Conservation (phyloP, 2,329 filamentous ascomycete genomes). For the Orbilia quercus region DNA sequence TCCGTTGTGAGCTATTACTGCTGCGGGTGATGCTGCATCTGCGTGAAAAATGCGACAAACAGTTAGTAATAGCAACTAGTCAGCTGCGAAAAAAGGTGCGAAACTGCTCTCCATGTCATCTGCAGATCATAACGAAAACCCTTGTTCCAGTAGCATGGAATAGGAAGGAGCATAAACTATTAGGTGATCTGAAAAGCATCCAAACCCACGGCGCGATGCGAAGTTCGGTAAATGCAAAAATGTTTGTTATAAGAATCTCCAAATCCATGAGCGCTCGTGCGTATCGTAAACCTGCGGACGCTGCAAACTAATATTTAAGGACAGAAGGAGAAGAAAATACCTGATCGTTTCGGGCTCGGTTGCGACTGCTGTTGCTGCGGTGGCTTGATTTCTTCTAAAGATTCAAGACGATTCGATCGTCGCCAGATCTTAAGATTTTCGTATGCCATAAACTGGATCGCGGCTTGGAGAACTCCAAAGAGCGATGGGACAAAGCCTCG, state of each 20-base stretch:
- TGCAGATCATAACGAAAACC: constrained; percentile 47
- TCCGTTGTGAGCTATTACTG: constrained; percentile 27
- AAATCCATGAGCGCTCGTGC: not conserved
- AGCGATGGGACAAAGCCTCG: constrained; percentile 84
- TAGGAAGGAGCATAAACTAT: constrained; percentile 51
- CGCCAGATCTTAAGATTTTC: constrained; percentile 73
- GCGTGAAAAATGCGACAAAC: constrained; percentile 29
- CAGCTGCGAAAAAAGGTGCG: constrained; percentile 40
- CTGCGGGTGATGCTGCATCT: constrained; percentile 34
- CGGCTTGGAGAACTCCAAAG: constrained; percentile 88
- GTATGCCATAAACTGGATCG: constrained; percentile 95
- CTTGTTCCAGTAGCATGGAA: constrained; percentile 51
- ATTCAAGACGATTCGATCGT: constrained; percentile 34
- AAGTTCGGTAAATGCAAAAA: constrained; percentile 27
- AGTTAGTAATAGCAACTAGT: constrained; percentile 36
- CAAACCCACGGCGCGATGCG: constrained; percentile 23
- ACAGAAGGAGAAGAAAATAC: constrained; percentile 28
- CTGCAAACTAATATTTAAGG: not conserved
- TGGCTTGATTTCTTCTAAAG: constrained; percentile 21
- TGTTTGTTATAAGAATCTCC: constrained; percentile 30
- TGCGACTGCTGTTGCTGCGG: constrained; percentile 41
- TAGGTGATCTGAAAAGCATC: constrained; percentile 49
- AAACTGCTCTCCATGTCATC: constrained; percentile 13
- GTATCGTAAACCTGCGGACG: not conserved
- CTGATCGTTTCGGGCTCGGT: constrained; percentile 32